These are phyloP conservation scores for Termitomyces heimii DNA, from an alignment of 768 basidiomycete species.

Conservation along the genomic window DNA sequence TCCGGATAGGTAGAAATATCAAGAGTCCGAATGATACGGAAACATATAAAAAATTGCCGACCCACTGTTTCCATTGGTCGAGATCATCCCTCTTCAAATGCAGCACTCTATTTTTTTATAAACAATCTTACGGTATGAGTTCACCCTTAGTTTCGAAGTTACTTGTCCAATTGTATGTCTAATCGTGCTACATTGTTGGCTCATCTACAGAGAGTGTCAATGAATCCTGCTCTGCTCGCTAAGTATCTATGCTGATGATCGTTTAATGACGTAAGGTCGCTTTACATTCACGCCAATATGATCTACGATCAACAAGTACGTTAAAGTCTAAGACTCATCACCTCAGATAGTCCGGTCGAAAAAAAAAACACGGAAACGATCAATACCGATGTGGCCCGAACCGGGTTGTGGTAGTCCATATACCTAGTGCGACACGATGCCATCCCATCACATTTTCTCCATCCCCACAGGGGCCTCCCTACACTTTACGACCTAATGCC, in stretches of 20 bases:
- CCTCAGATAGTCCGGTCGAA: neutral
- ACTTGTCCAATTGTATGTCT: neutral
- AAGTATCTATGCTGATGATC: neutral
- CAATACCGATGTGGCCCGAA: neutral
- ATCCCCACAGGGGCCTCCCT: neutral
- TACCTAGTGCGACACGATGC: neutral
- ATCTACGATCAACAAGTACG: neutral
- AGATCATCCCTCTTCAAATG: neutral
- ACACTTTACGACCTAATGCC: constrained; percentile 3
- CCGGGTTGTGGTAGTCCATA: neutral
- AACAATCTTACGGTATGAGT: too few species aligned
- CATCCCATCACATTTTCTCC: neutral
- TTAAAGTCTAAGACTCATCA: too few species aligned
- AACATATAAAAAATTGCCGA: too few species aligned
- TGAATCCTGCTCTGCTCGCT: neutral
- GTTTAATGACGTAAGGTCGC: neutral
- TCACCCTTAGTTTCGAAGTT: too few species aligned
- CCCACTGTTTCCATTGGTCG: neutral
- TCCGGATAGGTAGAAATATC: neutral
- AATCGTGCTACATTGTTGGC: neutral
- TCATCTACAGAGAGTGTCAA: neutral
- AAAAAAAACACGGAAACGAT: neutral
- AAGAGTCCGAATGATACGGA: too few species aligned
- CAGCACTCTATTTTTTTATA: too few species aligned
- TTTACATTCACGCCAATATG: neutral